A percentile compares a stretch with the other conserved stretches of the same genome.
Conservation (phyloP, 371 early-diverging fungal species). For the Batkoa obscura region DNA sequence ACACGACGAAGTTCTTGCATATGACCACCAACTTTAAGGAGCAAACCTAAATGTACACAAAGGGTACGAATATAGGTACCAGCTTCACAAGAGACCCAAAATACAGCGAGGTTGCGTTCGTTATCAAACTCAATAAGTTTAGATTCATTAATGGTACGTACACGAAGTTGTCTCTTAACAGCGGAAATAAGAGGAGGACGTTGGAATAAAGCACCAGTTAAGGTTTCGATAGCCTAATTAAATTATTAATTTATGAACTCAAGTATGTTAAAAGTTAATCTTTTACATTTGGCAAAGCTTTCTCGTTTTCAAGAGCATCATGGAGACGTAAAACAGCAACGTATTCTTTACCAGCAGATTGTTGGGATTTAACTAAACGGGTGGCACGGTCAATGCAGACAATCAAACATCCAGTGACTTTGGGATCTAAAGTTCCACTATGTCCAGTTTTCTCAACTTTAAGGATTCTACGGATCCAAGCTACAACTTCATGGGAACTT, state of each 20-base stretch:
- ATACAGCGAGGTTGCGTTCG: conserved; percentile 86
- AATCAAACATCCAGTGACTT: conserved; percentile 98
- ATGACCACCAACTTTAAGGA: conserved; percentile 95
- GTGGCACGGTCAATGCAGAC: conserved; percentile 99
- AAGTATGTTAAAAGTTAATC: background rate
- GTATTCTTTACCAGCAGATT: conserved; percentile 98
- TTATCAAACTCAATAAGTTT: conserved; percentile 95
- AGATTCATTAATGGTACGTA: conserved; percentile 94
- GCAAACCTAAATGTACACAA: conserved; percentile 96
- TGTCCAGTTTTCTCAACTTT: conserved; percentile 99
- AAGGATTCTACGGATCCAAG: conserved; percentile 98
- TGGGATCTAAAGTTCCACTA: conserved; percentile 98
- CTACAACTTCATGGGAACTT: conserved; percentile 99
- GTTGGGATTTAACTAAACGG: conserved; percentile 97
- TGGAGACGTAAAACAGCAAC: conserved; percentile 93
- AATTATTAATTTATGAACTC: background rate
- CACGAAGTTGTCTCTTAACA: conserved; percentile 98
- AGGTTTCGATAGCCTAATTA: conserved; percentile 64
- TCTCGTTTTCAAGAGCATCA: conserved; percentile 74
- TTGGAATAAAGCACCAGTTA: conserved; percentile 98
- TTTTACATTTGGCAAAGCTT: conserved; percentile 49
- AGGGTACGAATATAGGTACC: conserved; percentile 99
- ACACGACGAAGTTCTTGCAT: conserved; percentile 99
- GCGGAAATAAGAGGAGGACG: conserved; percentile 99
- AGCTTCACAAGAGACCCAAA: conserved; percentile 98